These are phyloP conservation scores for Arthrobotrys megalospora DNA, from an alignment of 2,329 filamentous ascomycete species.

Conservation along the genomic window DNA sequence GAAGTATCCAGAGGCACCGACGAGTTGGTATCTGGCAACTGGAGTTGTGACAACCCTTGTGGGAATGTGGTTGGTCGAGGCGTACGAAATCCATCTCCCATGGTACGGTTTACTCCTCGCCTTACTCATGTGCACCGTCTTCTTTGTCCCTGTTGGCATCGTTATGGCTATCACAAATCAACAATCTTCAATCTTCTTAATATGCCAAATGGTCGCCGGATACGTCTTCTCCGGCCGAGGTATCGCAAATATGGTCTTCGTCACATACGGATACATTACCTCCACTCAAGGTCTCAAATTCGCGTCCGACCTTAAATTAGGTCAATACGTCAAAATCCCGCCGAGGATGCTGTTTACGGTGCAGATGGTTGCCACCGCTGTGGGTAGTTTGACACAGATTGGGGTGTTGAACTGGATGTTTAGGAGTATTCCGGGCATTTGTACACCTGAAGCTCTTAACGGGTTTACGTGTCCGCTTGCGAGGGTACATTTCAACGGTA, in stretches of 20 bases:
- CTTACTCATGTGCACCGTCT: conserved; percentile 81
- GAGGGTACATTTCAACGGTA: conserved; percentile 90
- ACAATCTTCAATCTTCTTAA: conserved; percentile 86
- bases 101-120: conserved; percentile 89
- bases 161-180: conserved; percentile 95
- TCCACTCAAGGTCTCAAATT: conserved; percentile 92
- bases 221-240: conserved; percentile 85
- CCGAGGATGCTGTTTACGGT: conserved; percentile 84
- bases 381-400: conserved; percentile 86
- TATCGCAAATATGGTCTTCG: conserved; percentile 93
- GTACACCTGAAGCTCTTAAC: conserved; percentile 83
- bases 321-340: conserved; percentile 89
- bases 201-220: conserved; percentile 88
- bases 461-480: conserved; percentile 91
- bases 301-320: conserved; percentile 86
- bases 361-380: conserved; percentile 81
- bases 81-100: conserved; percentile 85
- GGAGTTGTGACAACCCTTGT: conserved; percentile 82
- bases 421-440: conserved; percentile 80
- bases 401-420: conserved; percentile 93
- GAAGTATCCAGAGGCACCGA: conserved; percentile 84
- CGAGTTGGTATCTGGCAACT: conserved; percentile 84
- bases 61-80: conserved; percentile 87
- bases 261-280: conserved; percentile 90
- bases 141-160: conserved; percentile 92